Percentiles rank a stretch among this genome's conserved stretches.
Conservation (phyloP, 1,139 yeast species). For the Lodderomyces parapsilosis region DNA sequence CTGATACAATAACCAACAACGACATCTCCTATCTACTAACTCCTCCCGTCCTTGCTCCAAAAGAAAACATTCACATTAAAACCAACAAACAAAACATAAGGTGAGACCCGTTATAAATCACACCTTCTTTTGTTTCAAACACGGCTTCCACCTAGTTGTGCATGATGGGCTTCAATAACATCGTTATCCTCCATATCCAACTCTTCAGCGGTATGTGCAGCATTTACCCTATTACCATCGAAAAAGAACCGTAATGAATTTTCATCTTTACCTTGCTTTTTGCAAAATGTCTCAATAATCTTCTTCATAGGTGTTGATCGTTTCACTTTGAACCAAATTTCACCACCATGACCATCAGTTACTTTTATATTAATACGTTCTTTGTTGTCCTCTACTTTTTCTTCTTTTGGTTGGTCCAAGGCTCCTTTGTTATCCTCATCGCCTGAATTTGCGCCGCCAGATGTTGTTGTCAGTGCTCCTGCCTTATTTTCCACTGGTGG, state of each 20-base stretch:
- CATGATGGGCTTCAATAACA: conserved; percentile 96
- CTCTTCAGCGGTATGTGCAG: conserved; percentile 89
- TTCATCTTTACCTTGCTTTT: conserved; percentile 91
- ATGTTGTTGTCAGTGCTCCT: not conserved
- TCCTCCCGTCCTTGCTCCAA: not conserved
- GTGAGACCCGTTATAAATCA: not conserved
- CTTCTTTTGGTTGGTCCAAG: conserved; percentile 47
- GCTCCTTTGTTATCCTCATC: not conserved
- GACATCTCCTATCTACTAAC: not conserved
- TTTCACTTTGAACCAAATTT: conserved; percentile 94
- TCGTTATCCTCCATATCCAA: conserved; percentile 94
- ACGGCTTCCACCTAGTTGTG: conserved; percentile 68
- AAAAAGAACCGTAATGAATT: conserved; percentile 82
- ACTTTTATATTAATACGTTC: conserved; percentile 90
- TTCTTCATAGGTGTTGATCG: conserved; percentile 89
- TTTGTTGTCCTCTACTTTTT: conserved; percentile 62
- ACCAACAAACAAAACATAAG: not conserved
- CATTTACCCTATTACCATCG: conserved; percentile 88
- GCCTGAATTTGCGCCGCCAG: conserved; percentile 20
- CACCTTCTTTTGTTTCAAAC: not conserved
- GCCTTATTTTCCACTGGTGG: conserved; percentile 1
- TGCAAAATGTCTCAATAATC: conserved; percentile 97
- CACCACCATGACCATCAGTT: conserved; percentile 88
- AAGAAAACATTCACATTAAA: not conserved
- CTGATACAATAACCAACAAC: not conserved